Conservation (phyloP, 2,329 filamentous ascomycete species). For the Xylaria sp. region DNA sequence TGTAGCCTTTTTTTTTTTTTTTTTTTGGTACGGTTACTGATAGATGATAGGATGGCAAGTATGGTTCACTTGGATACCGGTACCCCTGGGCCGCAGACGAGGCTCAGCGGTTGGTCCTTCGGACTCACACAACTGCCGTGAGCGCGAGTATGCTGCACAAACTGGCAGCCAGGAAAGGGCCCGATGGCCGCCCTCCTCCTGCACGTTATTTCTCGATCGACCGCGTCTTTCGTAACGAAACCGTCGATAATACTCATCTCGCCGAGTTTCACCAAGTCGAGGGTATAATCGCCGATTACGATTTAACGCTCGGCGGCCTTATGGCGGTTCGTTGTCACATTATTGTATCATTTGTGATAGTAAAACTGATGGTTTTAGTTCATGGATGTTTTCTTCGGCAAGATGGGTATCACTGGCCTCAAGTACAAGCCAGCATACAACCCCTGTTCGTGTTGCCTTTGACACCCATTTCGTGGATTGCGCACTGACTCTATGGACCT, state of each 20-base stretch:
- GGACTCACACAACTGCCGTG: conserved; percentile 1
- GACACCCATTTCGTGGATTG: not conserved
- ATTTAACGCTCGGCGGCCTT: conserved; percentile 86
- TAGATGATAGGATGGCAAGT: conserved; percentile 70
- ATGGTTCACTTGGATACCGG: conserved; percentile 93
- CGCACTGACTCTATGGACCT: not conserved
- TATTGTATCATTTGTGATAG: not conserved
- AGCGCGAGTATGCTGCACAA: conserved; percentile 74
- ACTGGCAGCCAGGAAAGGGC: conserved; percentile 62
- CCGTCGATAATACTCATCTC: conserved; percentile 81
- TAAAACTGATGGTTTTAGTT: conserved; percentile 46
- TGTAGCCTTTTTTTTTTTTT: not conserved
- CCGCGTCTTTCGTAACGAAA: conserved; percentile 95
- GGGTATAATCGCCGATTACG: conserved; percentile 97
- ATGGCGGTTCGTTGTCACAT: conserved; percentile 59
- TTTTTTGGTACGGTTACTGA: not conserved
- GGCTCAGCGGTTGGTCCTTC: conserved; percentile 71
- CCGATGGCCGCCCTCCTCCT: conserved; percentile 66
- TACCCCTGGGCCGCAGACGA: conserved; percentile 73
- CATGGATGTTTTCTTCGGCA: conserved; percentile 92
- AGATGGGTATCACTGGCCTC: conserved; percentile 87
- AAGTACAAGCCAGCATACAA: conserved; percentile 93
- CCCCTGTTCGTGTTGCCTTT: conserved; percentile 51
- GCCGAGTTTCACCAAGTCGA: conserved; percentile 99
- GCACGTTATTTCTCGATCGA: conserved; percentile 98